Conservation (phyloP, 2,329 filamentous ascomycete species). For the Ceratocystis smalleyi region DNA sequence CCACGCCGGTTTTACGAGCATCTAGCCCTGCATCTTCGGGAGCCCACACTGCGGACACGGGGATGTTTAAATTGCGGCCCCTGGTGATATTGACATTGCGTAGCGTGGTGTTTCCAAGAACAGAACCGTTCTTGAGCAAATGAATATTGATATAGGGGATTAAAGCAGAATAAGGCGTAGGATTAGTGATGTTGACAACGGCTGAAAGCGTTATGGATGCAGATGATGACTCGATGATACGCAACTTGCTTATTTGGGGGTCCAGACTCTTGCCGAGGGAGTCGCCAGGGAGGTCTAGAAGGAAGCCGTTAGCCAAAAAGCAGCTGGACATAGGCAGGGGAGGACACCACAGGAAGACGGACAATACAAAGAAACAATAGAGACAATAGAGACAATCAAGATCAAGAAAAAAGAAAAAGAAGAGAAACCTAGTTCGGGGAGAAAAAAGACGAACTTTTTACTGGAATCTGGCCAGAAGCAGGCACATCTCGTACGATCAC, state of each 20-base stretch:
- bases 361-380: conserved; percentile 1
- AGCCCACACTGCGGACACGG: conserved; percentile 58
- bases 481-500: conserved; percentile 73
- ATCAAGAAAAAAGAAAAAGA: conserved; percentile 3
- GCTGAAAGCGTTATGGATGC: conserved; percentile 57
- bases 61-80: conserved; percentile 57
- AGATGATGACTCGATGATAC: conserved; percentile 55
- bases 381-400: conserved; percentile 2
- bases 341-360: background rate
- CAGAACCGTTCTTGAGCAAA: conserved; percentile 54
- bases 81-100: conserved; percentile 45
- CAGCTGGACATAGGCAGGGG: background rate
- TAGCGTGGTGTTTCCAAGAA: conserved; percentile 60
- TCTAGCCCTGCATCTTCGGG: conserved; percentile 46
- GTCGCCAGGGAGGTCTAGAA: conserved; percentile 23
- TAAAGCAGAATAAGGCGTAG: conserved; percentile 66
- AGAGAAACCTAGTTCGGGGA: conserved; percentile 14
- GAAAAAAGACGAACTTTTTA: conserved; percentile 77
- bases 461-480: conserved; percentile 67
- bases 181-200: conserved; percentile 72
- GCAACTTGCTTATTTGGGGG: conserved; percentile 55
- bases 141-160: conserved; percentile 71
- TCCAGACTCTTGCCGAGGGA: conserved; percentile 30
- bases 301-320: conserved; percentile 3
- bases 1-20: conserved; percentile 47